Base-by-base conservation (phyloP, 129 eudicot species). In the Oenanthe sinensis region DNA sequence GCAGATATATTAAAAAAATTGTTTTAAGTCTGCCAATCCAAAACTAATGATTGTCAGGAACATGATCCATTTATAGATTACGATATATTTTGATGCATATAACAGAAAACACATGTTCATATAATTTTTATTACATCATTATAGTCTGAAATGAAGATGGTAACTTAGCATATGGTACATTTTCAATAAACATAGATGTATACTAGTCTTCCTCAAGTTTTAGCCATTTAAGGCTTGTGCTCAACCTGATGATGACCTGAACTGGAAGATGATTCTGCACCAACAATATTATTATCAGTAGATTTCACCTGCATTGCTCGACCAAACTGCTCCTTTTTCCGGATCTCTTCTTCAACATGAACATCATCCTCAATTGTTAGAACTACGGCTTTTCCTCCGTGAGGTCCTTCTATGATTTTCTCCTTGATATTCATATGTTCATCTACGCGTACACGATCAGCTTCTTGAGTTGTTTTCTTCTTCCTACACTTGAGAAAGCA, bases 361-460 rank as follows among this genome's bases (percentile, higher is more conserved):
- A 89, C 85, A 71, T 93, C 98, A 58, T 93, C 97, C 76, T 93
- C 97, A 2, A 90, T 77, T 8, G 91, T 82, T 4, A 90, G 80
- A 13, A 86, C 81, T 46, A 93, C 88, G 36, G 82, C 63, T 84
- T 90, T 54, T 2, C 43, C 80, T 6, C 98, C 98, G 68, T 80
- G 82, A 0, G 92, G 97, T 44, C 97, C 97, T 4, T 78, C 67
- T 16, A 85, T 84, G 40, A 85, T 81, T 47, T 85, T 84, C 82
- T 90, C 90, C 36, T 76, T 80, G 65, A 89, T 82, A 36, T 86
- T 87, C 81, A 75, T 15, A 74, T 87, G 90, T 68, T 88, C 88
- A 36, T 89, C 89, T 0, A 84, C 75, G 20, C 72, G 85, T 44
- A 89, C 80, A 63, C 79, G 52, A 20, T 80, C 81, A 6, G 81